Evolutionary conservation across 306 rosid species (phyloP).

Genomic region (Arachis stenosperma): DNA sequence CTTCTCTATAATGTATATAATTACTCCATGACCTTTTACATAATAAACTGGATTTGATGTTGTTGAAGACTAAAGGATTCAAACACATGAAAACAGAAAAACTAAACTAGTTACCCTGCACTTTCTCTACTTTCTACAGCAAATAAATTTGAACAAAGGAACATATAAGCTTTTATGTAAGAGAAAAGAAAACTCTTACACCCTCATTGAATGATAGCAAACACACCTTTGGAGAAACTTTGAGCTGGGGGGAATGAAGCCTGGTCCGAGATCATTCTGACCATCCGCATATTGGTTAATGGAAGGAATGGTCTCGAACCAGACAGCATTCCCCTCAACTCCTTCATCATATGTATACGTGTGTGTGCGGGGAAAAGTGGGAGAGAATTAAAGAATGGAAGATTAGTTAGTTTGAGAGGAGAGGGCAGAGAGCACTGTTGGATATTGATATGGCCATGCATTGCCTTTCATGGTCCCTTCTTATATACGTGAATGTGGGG

Average conservation of each 20-base stretch:
- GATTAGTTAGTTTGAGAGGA: slow-evolving; percentile 9
- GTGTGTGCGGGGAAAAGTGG: slow-evolving; percentile 18
- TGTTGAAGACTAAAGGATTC: neutral
- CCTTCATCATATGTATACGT: neutral
- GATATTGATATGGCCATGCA: slow-evolving; percentile 63
- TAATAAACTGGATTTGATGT: slow-evolving; percentile 4
- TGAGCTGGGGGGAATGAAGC: slow-evolving; percentile 81
- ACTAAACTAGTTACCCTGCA: neutral
- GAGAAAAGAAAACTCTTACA: slow-evolving; percentile 9
- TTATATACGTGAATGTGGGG: slow-evolving; percentile 59
- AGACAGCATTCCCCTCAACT: slow-evolving; percentile 81
- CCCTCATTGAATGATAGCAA: neutral
- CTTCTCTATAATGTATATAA: neutral
- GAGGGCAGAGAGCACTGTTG: slow-evolving; percentile 29
- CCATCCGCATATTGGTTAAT: neutral
- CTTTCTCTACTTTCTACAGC: neutral
- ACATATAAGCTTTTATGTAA: neutral
- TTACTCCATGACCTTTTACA: neutral
- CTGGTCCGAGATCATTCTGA: slow-evolving; percentile 80
- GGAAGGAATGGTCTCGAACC: slow-evolving; percentile 68
- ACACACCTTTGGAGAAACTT: neutral
- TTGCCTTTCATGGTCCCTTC: slow-evolving; percentile 55
- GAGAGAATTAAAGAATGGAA: slow-evolving; percentile 1
- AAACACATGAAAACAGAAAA: neutral
- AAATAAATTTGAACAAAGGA: neutral